Evolutionary conservation across 176 grass and related monocot species (phyloP).

Genomic region (Oryza meridionalis): DNA sequence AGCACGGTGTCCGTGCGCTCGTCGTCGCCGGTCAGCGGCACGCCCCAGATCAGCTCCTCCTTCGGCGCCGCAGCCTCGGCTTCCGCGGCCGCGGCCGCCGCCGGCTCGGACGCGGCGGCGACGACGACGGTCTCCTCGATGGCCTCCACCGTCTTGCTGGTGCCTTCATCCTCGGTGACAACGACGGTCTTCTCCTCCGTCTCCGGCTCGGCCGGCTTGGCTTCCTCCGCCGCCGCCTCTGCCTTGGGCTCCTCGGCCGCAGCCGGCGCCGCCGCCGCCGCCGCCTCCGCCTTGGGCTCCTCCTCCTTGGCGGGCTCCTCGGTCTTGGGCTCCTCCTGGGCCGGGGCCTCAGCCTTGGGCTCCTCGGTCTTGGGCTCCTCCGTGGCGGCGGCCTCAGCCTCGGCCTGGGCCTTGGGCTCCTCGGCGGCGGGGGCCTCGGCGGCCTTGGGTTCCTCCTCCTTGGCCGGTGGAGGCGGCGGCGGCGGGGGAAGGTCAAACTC

Average conservation of each 20-base stretch:
- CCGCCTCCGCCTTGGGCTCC: background rate
- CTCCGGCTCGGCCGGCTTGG: slow-evolving; percentile 34
- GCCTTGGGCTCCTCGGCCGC: slow-evolving; percentile 41
- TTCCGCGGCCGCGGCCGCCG: background rate
- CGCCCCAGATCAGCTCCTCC: slow-evolving; percentile 62
- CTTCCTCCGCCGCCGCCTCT: slow-evolving; percentile 27
- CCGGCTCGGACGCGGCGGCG: background rate
- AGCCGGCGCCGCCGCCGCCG: background rate
- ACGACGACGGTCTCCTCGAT: slow-evolving; percentile 45
- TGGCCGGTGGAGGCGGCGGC: slow-evolving; percentile 13
- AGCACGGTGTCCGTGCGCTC: slow-evolving; percentile 83
- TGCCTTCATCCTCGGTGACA: slow-evolving; percentile 22
- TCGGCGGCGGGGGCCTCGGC: background rate
- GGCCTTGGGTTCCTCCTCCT: slow-evolving; percentile 10
- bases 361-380: slow-evolving; percentile 32
- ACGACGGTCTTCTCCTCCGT: slow-evolving; percentile 19
- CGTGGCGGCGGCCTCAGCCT: background rate
- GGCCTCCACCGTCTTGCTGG: slow-evolving; percentile 33
- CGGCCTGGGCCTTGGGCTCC: slow-evolving; percentile 22
- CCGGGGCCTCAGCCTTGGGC: background rate
- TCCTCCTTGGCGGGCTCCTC: slow-evolving; percentile 32
- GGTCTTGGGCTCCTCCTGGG: slow-evolving; percentile 30
- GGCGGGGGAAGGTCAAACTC: slow-evolving; percentile 54
- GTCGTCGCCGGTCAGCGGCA: slow-evolving; percentile 59
- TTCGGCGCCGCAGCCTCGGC: background rate